phyloP scores from a whole-genome alignment of 2,329 filamentous ascomycete species.

The Cytospora paraplurivora region DNA sequence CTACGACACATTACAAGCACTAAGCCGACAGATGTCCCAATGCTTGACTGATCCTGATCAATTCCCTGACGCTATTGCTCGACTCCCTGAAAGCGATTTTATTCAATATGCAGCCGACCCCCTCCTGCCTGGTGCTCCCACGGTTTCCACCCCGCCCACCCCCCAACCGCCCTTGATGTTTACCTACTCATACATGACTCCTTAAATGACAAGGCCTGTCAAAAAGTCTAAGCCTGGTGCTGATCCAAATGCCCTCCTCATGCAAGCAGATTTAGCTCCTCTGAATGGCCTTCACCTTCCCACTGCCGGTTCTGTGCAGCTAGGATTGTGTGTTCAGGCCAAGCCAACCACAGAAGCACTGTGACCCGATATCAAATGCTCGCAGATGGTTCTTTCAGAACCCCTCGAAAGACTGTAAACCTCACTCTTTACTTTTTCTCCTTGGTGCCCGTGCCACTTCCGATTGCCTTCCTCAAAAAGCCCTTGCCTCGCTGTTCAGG shows the following conservation, averaged over 20 bases:
- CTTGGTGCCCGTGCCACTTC: slow-evolving; percentile 14
- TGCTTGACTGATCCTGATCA: slow-evolving; percentile 15
- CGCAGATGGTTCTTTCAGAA: not conserved
- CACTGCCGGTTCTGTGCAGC: too few relatives aligned
- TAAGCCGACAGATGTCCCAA: slow-evolving; percentile 9
- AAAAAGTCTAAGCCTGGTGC: slow-evolving; percentile 21
- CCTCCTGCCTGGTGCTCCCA: slow-evolving; percentile 1
- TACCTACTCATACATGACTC: slow-evolving; percentile 27
- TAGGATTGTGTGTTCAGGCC: not conserved
- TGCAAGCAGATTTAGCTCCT: slow-evolving; percentile 8
- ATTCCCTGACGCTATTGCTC: slow-evolving; percentile 13
- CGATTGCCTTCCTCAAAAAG: slow-evolving; percentile 58
- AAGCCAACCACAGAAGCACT: not conserved
- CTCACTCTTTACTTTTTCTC: slow-evolving; percentile 3
- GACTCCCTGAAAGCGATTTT: slow-evolving; percentile 17
- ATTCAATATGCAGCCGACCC: slow-evolving; percentile 19
- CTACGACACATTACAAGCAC: not conserved
- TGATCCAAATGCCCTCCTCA: slow-evolving; percentile 22
- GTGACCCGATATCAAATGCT: not conserved
- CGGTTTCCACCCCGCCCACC: not conserved
- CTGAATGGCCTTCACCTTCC: not conserved
- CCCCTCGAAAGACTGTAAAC: not conserved
- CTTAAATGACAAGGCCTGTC: slow-evolving; percentile 25
- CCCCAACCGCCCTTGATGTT: slow-evolving; percentile 16
- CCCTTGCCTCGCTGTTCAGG: slow-evolving; percentile 55